Evolutionary conservation across 2,329 filamentous ascomycete species (phyloP), one percentile per base, ranked within the genome.

Genomic region (Apiospora phragmitis): DNA sequence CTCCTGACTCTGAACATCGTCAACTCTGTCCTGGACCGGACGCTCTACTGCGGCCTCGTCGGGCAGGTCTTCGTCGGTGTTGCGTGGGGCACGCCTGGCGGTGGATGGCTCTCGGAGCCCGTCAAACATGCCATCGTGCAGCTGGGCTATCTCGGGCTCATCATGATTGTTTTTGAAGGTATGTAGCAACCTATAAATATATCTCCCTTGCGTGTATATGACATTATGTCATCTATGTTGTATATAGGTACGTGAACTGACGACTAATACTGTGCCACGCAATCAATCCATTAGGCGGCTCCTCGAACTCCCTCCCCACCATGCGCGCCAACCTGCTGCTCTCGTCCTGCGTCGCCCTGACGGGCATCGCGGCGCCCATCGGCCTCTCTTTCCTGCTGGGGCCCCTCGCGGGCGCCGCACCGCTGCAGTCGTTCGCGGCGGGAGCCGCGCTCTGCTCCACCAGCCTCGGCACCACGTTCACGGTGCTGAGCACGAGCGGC

Each of bases 361-460:
- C 91, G 0, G 92, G 92, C 0, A 89, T 95, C 29, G 74, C 81
- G 0, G 72, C 87, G 0, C 92, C 92, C 0, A 91, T 94, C 42
- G 89, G 80, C 0, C 79, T 94, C 0, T 93, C 91, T 0, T 94
- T 92, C 73, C 76, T 86, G 1, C 83, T 93, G 0, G 81, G 80
- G 16, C 78, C 80, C 0, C 77, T 92, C 3, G 79, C 86, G 1
- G 77, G 82, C 21, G 86, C 89, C 0, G 85, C 85, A 0, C 80
- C 83, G 0, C 75, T 92, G 0, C 90, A 94, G 76, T 87, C 88
- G 0, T 95, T 95, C 76, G 88, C 92, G 1, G 90, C 92, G 0
- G 93, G 93, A 11, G 92, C 92, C 2, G 90, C 93, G 0, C 82
- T 95, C 0, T 93, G 91, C 75, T 92, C 92, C 1, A 95, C 92